A percentile compares a stretch with the other conserved stretches of the same genome.
Conservation (phyloP, 78 protist genomes). For the Dictyostelium firmibasis region DNA sequence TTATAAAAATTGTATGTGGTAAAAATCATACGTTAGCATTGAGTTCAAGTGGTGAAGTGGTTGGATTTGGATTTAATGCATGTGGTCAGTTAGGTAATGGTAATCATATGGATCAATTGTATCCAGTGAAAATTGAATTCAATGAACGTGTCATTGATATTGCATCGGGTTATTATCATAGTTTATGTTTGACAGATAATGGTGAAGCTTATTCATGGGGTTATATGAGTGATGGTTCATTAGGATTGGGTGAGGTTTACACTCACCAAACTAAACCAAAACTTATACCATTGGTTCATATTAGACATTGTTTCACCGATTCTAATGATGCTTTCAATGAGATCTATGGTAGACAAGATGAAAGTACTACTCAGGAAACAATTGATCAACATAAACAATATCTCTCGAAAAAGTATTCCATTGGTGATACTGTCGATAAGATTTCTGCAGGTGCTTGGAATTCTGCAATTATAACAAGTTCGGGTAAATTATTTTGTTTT, state of each 20-base stretch:
- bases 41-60: conserved; percentile 2
- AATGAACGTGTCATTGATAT: conserved; percentile 29
- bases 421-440: conserved; percentile 31
- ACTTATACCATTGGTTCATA: conserved; percentile 40
- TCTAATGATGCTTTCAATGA: conserved; percentile 10
- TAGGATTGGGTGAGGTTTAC: conserved; percentile 46
- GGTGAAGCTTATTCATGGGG: conserved; percentile 64
- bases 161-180: conserved; percentile 49
- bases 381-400: neutral
- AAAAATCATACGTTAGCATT: conserved; percentile 70
- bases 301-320: conserved; percentile 5
- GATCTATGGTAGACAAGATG: neutral
- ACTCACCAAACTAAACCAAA: conserved; percentile 57
- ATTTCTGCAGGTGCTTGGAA: conserved; percentile 77
- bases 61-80: conserved; percentile 72
- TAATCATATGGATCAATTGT: neutral
- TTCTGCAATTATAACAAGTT: conserved; percentile 42
- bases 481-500: conserved; percentile 54
- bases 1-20: conserved; percentile 62
- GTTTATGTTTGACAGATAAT: conserved; percentile 12
- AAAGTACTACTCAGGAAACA: neutral
- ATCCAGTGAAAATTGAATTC: conserved; percentile 24
- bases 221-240: conserved; percentile 62
- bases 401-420: neutral
- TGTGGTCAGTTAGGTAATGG: conserved; percentile 83